These are phyloP conservation scores for Artomyces pyxidatus DNA, from an alignment of 768 basidiomycete species.

Conservation along the genomic window DNA sequence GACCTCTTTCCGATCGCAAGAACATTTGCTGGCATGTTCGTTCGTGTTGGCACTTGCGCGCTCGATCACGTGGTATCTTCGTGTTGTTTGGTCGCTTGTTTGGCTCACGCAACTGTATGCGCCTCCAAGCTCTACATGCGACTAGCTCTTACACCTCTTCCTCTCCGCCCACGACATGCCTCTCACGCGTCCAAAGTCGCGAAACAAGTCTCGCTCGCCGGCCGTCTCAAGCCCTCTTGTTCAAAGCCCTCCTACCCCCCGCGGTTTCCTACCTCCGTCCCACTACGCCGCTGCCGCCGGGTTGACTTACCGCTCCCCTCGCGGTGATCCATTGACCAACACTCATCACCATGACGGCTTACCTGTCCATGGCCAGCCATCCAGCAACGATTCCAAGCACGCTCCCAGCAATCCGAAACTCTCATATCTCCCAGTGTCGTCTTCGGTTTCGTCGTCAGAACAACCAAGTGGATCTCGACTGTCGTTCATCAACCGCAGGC, in stretches of 20 bases:
- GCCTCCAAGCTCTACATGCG: neutral
- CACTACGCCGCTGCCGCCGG: conserved; percentile 30
- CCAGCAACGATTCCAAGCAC: neutral
- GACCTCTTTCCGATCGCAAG: neutral
- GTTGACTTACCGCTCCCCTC: conserved; percentile 9
- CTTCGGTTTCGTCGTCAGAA: conserved; percentile 12
- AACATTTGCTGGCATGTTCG: neutral
- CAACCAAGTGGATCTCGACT: conserved; percentile 12
- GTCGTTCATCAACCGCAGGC: conserved; percentile 10
- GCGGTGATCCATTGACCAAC: conserved; percentile 3
- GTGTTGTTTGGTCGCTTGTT: conserved; percentile 12
- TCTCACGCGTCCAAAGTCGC: conserved; percentile 10
- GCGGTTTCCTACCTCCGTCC: conserved; percentile 26
- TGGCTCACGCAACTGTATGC: neutral
- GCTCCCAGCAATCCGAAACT: neutral
- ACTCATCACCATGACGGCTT: neutral
- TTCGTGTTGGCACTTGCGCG: neutral
- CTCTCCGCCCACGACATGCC: conserved; percentile 3
- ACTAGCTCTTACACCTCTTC: no score
- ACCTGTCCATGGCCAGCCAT: neutral
- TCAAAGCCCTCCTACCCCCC: conserved; percentile 12
- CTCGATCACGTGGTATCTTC: conserved; percentile 7
- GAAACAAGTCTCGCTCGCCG: conserved; percentile 12
- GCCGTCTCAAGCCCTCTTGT: conserved; percentile 11
- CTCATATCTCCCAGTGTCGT: conserved; percentile 10